Evolutionary conservation across 768 basidiomycete genomes (phyloP), one percentile per base, ranked within the genome.

Genomic region (Tulasnella sp.): DNA sequence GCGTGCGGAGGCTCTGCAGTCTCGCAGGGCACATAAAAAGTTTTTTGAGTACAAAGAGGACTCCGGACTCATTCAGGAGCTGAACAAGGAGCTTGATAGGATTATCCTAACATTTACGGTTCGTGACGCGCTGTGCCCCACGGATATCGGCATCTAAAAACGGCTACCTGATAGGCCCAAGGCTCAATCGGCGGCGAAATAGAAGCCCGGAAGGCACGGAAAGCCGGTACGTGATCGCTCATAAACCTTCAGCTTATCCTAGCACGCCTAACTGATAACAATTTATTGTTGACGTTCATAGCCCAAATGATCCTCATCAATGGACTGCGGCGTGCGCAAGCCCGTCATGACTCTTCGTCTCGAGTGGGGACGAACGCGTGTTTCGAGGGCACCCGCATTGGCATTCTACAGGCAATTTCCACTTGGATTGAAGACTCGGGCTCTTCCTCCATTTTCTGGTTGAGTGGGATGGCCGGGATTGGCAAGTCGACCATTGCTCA

Each of bases 401-500:
- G 41, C n/a, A 42, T 78, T 31, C 40, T 78, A 41, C 50, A 78
- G 28, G 42, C 41, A 46, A 58, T 78, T 34, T 64, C 48, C 8
- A 5, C 31, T 9, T 78, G 77, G 77, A 46, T 72, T 8, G 44
- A 76, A 16, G 50, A 64, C 50, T 54, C 77, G 1, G 34, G 6
- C 3, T 42, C 41, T 24, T 31, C 48, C 3, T 41, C 58, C 5
- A 40, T 88, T 7, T 84, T 84, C 74, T 85, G 85, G 83, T 80
- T 88, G n/a, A 80, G 74, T 75, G 87, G 86, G 46, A 81, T 83
- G 28, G 86, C 87, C 12, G 88, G 88, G 11, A 83, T 82, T 11
- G 88, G 88, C 12, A 88, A 88, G 81, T 86, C 87, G 6, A 82
- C 87, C 34, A 86, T 88, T 18, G 84, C 87, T 11, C 85, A 86